phyloP scores from a whole-genome alignment of 306 rosid species.

The Cicer pinnatifidum region DNA sequence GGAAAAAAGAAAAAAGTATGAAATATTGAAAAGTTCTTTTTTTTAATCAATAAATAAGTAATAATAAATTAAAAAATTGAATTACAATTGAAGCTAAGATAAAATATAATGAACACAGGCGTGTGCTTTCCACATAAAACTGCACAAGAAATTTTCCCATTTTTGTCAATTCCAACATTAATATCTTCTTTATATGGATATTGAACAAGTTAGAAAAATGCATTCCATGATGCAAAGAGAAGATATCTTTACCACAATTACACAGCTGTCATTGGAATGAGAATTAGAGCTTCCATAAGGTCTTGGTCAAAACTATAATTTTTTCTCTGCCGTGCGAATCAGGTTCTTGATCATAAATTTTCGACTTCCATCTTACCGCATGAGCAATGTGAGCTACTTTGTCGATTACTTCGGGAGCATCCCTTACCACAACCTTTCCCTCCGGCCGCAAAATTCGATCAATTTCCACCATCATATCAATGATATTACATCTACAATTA shows the following conservation, averaged over 20 bases:
- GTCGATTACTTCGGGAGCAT: constrained; percentile 75
- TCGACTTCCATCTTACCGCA: constrained; percentile 71
- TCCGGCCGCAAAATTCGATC: constrained; percentile 90
- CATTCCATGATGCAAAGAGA: constrained; percentile 49
- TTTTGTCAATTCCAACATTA: constrained; percentile 45
- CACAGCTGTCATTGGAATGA: constrained; percentile 48
- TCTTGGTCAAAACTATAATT: constrained; percentile 78
- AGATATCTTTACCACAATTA: constrained; percentile 57
- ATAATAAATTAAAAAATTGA: constrained; percentile 11
- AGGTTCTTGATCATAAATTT: constrained; percentile 66
- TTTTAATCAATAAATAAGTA: constrained; percentile 3
- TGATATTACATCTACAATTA: constrained; percentile 73
- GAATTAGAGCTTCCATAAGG: constrained; percentile 66
- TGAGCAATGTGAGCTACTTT: constrained; percentile 68
- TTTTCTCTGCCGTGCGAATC: constrained; percentile 74
- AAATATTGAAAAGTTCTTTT: neutral
- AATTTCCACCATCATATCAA: constrained; percentile 92
- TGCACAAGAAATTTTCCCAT: constrained; percentile 44
- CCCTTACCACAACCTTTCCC: constrained; percentile 80
- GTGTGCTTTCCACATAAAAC: constrained; percentile 48
- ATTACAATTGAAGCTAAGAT: constrained; percentile 42
- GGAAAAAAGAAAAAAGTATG: neutral
- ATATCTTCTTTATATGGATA: constrained; percentile 43
- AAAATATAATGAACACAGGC: constrained; percentile 39
- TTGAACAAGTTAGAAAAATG: constrained; percentile 48